phyloP scores from a whole-genome alignment of 2,329 filamentous ascomycete species.

The Xylaria sp. region DNA sequence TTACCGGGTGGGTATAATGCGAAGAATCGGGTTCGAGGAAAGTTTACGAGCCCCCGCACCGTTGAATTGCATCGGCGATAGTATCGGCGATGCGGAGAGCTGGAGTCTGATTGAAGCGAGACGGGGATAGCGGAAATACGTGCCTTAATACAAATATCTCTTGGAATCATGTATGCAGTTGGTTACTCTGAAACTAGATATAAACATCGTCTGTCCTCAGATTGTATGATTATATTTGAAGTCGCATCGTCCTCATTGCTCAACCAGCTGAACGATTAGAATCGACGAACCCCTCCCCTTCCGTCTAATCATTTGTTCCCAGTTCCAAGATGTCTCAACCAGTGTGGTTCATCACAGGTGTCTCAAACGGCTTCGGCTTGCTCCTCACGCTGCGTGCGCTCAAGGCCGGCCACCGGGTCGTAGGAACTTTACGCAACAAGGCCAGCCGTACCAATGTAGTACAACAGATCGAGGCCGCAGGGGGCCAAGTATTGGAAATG shows the following conservation, averaged over 20 bases:
- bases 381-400: constrained; percentile 47
- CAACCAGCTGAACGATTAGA: background rate
- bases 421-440: constrained; percentile 49
- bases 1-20: background rate
- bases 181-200: background rate
- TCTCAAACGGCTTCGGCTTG: constrained; percentile 51
- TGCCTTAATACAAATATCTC: background rate
- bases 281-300: background rate
- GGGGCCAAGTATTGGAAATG: constrained; percentile 47
- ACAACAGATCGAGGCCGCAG: constrained; percentile 45
- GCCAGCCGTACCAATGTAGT: constrained; percentile 42
- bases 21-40: too few species aligned
- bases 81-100: constrained; percentile 37
- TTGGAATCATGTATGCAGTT: background rate
- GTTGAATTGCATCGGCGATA: constrained; percentile 26
- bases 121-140: constrained; percentile 22
- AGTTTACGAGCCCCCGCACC: background rate
- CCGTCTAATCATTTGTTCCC: background rate
- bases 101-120: background rate
- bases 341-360: constrained; percentile 51
- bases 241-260: background rate
- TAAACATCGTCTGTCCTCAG: background rate
- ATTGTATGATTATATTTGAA: background rate
- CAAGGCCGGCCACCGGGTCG: constrained; percentile 48
- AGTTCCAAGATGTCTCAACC: constrained; percentile 39